Conservation (phyloP, 306 rosid genomes). For the Inga laurina region DNA sequence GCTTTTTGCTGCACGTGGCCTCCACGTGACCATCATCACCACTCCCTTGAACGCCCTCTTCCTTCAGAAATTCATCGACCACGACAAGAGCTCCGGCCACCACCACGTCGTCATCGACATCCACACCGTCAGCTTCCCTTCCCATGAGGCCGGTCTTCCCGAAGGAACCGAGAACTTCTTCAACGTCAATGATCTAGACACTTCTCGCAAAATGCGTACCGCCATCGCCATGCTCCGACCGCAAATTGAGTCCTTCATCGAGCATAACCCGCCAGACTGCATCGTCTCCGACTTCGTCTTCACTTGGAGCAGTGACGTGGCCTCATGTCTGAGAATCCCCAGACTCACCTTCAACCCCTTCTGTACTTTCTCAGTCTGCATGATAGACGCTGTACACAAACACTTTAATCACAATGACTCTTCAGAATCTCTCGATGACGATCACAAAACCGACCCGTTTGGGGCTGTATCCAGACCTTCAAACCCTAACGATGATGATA, state of each 20-base stretch:
- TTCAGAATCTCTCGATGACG: not conserved
- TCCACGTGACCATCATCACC: slow-evolving; percentile 27
- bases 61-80: not conserved
- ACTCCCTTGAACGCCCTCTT: not conserved
- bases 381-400: not conserved
- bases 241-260: not conserved
- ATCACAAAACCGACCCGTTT: not conserved
- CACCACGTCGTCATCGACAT: not conserved
- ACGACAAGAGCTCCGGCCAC: not conserved
- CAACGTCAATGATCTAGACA: not conserved
- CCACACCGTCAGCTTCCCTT: slow-evolving; percentile 9
- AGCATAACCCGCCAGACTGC: slow-evolving; percentile 13
- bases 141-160: slow-evolving; percentile 19
- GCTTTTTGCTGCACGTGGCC: slow-evolving; percentile 24
- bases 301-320: slow-evolving; percentile 4
- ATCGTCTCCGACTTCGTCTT: not conserved
- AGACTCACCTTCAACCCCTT: slow-evolving; percentile 4
- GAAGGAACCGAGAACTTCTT: not conserved
- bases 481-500: not conserved
- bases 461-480: not conserved
- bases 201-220: not conserved
- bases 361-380: not conserved
- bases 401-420: not conserved
- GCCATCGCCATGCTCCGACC: not conserved
- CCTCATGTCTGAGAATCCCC: slow-evolving; percentile 1